Conservation (phyloP, 129 eudicot species). For the Saposhnikovia divaricata region DNA sequence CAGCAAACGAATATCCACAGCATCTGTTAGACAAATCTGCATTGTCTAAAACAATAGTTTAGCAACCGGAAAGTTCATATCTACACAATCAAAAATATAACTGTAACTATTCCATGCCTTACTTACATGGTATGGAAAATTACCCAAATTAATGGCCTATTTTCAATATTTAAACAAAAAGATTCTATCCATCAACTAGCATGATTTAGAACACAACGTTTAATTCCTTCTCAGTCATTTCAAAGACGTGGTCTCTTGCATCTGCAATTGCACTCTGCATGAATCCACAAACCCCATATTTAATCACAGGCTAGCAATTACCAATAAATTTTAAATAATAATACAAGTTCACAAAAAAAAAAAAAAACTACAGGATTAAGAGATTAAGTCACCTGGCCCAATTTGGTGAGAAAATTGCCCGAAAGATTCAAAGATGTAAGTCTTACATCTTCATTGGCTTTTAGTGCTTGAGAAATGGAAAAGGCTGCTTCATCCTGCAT, state of each 20-base stretch:
- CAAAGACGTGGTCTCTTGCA: constrained; percentile 86
- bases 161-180: background rate
- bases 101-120: background rate
- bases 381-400: constrained; percentile 66
- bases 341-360: background rate
- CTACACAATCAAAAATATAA: background rate
- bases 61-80: background rate
- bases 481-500: constrained; percentile 92
- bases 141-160: background rate
- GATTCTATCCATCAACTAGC: background rate
- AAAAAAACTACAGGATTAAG: background rate
- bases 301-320: constrained; percentile 1
- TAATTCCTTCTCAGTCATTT: constrained; percentile 89
- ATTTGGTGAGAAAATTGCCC: constrained; percentile 75
- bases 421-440: constrained; percentile 65
- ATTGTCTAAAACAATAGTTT: background rate
- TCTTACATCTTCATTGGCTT: constrained; percentile 90
- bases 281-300: constrained; percentile 5
- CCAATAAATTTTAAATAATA: background rate
- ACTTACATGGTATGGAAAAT: background rate
- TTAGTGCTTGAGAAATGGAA: constrained; percentile 91
- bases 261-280: constrained; percentile 85
- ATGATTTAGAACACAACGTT: constrained; percentile 44
- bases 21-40: too few relatives aligned
- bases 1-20: too few relatives aligned